phyloP scores from a whole-genome alignment of 495 filamentous ascomycete species.

The Hyaloscypha finlandica region DNA sequence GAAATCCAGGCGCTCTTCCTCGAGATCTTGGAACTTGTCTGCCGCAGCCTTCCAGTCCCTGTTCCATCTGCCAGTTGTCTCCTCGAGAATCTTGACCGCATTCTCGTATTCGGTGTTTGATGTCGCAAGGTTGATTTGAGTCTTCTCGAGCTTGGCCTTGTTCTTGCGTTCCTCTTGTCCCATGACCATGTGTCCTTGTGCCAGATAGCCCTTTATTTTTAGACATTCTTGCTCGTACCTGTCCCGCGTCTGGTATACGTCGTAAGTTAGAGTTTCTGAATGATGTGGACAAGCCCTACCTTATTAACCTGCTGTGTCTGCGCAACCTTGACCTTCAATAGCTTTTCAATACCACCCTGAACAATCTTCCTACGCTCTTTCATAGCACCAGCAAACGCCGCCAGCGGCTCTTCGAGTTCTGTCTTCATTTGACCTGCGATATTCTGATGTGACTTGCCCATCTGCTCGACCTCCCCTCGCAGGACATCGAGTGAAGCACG shows the following conservation, averaged over 20 bases:
- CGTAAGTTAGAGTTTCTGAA: not conserved
- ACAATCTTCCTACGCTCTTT: slow-evolving; percentile 97
- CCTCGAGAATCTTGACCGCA: slow-evolving; percentile 89
- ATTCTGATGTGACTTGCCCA: slow-evolving; percentile 87
- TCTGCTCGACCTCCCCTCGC: slow-evolving; percentile 88
- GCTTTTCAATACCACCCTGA: slow-evolving; percentile 86
- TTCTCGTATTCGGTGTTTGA: slow-evolving; percentile 93
- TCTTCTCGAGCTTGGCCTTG: slow-evolving; percentile 98
- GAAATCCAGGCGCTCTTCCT: slow-evolving; percentile 96
- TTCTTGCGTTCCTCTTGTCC: slow-evolving; percentile 99
- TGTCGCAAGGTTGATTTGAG: slow-evolving; percentile 87
- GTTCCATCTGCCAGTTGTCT: slow-evolving; percentile 96
- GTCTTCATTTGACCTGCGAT: slow-evolving; percentile 94
- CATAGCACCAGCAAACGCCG: slow-evolving; percentile 87
- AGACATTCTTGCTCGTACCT: slow-evolving; percentile 96
- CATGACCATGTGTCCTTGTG: slow-evolving; percentile 99
- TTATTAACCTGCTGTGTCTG: slow-evolving; percentile 93
- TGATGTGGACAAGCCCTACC: slow-evolving; percentile 44
- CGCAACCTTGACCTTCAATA: slow-evolving; percentile 88
- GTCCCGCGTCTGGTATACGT: slow-evolving; percentile 69
- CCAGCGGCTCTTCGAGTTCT: slow-evolving; percentile 93
- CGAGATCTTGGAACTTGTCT: slow-evolving; percentile 99
- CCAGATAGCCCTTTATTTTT: slow-evolving; percentile 97
- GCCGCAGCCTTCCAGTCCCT: slow-evolving; percentile 96
- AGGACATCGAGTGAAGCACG: slow-evolving; percentile 81